phyloP scores from a whole-genome alignment of 768 basidiomycete genomes.

The Trametes cubensis region DNA sequence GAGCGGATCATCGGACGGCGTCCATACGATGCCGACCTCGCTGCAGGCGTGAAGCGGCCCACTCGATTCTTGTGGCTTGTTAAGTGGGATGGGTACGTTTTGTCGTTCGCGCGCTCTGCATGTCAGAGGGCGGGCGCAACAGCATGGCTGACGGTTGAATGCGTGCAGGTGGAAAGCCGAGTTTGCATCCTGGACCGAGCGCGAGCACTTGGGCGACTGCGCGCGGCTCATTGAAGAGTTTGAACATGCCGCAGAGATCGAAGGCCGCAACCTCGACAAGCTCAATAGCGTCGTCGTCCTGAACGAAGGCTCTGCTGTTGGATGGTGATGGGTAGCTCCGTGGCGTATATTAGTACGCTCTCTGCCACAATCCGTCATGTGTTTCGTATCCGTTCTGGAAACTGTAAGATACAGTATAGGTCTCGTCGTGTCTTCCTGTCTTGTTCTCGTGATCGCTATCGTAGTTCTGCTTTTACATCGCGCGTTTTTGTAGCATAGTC shows the following conservation, averaged over 20 bases:
- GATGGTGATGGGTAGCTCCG: conserved; percentile 17
- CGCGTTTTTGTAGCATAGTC: no score
- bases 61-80: conserved; percentile 25
- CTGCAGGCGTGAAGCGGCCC: background rate
- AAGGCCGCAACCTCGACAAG: conserved; percentile 19
- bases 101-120: background rate
- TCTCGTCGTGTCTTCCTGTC: no score
- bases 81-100: conserved; percentile 29
- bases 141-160: background rate
- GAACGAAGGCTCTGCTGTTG: conserved; percentile 24
- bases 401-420: no score
- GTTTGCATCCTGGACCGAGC: conserved; percentile 22
- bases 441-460: no score
- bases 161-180: conserved; percentile 20
- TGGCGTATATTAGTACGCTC: no score
- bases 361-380: no score
- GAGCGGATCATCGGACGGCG: conserved; percentile 31
- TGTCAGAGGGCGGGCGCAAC: background rate
- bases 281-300: conserved; percentile 16
- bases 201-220: conserved; percentile 21
- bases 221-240: conserved; percentile 24
- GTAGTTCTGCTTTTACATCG: no score
- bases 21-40: conserved; percentile 15
- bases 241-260: conserved; percentile 21
- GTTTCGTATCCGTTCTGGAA: no score